Evolutionary conservation across 805 yeast species (phyloP).

Genomic region (Groenewaldozyma salmanticensis): DNA sequence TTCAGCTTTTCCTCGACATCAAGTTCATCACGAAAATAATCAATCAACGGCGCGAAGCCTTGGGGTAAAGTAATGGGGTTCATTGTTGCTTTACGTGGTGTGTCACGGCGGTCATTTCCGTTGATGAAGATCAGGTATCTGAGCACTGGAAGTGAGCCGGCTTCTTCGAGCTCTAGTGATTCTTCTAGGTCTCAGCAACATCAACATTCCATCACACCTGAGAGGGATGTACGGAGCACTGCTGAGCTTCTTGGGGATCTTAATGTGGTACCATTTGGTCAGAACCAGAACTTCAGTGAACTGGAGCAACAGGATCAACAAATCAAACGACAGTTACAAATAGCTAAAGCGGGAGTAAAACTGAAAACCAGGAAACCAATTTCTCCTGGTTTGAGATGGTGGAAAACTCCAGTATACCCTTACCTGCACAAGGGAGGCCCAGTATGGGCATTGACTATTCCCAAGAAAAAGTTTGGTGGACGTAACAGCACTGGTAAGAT

Average conservation of each 20-base stretch:
- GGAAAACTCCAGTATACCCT: slow-evolving; percentile 75
- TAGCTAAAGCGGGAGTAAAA: slow-evolving; percentile 58
- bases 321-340: slow-evolving; percentile 60
- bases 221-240: no score
- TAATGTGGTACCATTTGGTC: slow-evolving; percentile 17
- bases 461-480: slow-evolving; percentile 70
- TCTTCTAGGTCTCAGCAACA: no score
- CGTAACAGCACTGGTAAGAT: slow-evolving; percentile 83
- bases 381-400: slow-evolving; percentile 85
- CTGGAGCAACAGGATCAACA: slow-evolving; percentile 72
- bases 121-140: no score
- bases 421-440: slow-evolving; percentile 85
- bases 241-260: not conserved
- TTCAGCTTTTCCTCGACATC: no score
- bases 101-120: no score
- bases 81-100: no score
- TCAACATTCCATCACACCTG: no score
- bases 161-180: not conserved
- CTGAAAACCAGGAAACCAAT: slow-evolving; percentile 70
- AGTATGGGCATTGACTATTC: slow-evolving; percentile 59
- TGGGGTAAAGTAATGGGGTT: no score
- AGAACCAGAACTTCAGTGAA: slow-evolving; percentile 39
- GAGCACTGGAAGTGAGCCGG: no score
- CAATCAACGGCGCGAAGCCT: no score
- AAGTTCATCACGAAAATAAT: no score